Evolutionary conservation across 306 rosid species (phyloP).

Genomic region (Quercus ilex): DNA sequence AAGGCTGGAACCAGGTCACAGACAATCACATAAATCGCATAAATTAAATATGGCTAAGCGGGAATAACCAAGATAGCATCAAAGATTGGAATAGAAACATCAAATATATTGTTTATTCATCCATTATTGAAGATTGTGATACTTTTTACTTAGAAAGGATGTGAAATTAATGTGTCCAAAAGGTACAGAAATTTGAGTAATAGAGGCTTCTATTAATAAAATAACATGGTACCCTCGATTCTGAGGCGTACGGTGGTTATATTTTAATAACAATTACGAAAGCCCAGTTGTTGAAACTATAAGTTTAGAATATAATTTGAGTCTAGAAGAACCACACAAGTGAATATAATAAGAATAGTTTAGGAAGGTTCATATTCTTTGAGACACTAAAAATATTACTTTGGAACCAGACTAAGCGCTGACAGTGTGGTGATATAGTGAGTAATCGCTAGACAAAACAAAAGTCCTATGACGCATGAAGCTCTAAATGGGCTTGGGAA

Average conservation of each 20-base stretch:
- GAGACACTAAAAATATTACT: constrained; percentile 19
- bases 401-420: constrained; percentile 34
- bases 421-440: constrained; percentile 52
- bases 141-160: constrained; percentile 22
- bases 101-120: constrained; percentile 39
- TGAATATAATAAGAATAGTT: constrained; percentile 20
- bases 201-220: constrained; percentile 47
- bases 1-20: constrained; percentile 25
- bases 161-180: constrained; percentile 38
- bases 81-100: constrained; percentile 69
- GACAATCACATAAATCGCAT: constrained; percentile 16
- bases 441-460: constrained; percentile 49
- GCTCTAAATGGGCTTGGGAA: constrained; percentile 43
- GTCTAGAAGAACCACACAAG: constrained; percentile 39
- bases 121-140: constrained; percentile 32
- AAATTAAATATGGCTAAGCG: neutral
- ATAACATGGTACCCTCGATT: constrained; percentile 25
- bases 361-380: constrained; percentile 30
- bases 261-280: constrained; percentile 11
- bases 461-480: constrained; percentile 42
- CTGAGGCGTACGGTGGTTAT: constrained; percentile 23
- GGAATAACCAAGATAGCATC: constrained; percentile 31
- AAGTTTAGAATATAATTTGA: constrained; percentile 13
- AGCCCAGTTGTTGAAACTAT: constrained; percentile 27
- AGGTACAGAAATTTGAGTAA: constrained; percentile 45